Percentiles rank a stretch among this genome's conserved stretches.
Evolutionary conservation across 2,329 filamentous ascomycete species (phyloP).

Genomic region (Colletotrichum sublineola): DNA sequence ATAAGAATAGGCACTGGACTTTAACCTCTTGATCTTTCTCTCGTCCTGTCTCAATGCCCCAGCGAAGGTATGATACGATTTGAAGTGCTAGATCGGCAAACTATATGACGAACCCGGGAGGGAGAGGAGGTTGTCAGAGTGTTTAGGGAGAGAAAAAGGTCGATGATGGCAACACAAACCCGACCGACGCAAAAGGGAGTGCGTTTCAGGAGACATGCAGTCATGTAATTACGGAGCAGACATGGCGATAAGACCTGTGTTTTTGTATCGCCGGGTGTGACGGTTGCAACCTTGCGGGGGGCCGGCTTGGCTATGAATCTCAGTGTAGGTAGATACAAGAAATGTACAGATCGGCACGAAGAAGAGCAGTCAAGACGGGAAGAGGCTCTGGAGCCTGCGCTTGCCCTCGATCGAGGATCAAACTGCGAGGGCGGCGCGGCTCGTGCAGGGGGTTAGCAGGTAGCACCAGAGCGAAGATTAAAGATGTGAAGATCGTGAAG

Average conservation of each 20-base stretch:
- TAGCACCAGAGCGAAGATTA: not conserved
- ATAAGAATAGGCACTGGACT: not conserved
- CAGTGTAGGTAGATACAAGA: not conserved
- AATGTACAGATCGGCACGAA: not conserved
- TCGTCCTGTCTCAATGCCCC: not conserved
- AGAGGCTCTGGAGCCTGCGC: not conserved
- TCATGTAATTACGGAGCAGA: not conserved
- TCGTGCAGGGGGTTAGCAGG: too few relatives aligned
- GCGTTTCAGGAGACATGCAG: too few relatives aligned
- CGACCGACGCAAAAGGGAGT: not conserved
- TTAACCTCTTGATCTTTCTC: not conserved
- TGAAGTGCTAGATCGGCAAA: slow-evolving; percentile 1
- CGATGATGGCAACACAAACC: not conserved
- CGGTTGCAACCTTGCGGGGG: too few relatives aligned
- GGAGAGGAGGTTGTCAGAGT: slow-evolving; percentile 9
- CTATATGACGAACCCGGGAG: not conserved
- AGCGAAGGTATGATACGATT: slow-evolving; percentile 13
- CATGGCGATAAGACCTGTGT: too few relatives aligned
- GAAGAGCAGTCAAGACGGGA: not conserved
- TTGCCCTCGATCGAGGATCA: not conserved
- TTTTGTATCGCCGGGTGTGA: too few relatives aligned
- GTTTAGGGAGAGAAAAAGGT: not conserved
- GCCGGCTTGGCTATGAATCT: not conserved
- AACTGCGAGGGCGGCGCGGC: not conserved
- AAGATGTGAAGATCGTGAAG: not conserved